Base-by-base conservation (phyloP, 768 basidiomycete genomes). In the Mycena albidolilacea region DNA sequence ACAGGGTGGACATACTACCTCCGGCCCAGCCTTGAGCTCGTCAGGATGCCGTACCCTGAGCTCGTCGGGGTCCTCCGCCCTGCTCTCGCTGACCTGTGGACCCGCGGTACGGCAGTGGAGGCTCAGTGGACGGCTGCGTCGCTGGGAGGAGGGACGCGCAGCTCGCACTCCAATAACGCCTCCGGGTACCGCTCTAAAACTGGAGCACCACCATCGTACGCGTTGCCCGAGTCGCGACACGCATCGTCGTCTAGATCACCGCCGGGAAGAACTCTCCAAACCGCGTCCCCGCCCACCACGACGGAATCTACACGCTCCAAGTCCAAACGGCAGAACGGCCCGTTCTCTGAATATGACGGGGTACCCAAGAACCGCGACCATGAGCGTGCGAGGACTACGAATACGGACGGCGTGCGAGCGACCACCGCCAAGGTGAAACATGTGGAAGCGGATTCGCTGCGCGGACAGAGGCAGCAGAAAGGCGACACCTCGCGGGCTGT, bases 1-100 rank as follows among this genome's bases (percentile, higher is more conserved):
- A 30, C 30, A 89, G 89, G 85, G n/a, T 90, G 89, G 89, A 81
- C 86, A 52, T 90, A 90, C 67, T 74, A 85, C 44, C 83, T 87
- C 65, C 79, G 75, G 19, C 85, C 85, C 10, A 82, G 78, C 0
- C 76, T 83, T 3, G 80, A 82, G 46, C 69, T 88, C 1, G 86
- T 87, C 72, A 80, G 80, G 7, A 87, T 87, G 86, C 85, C 87
- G 0, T 87, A 85, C 75, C 67, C 81, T 2, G 75, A 82, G 8
- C 79, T 89, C 44, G 80, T 89, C 38, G 72, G 79, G n/a, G 17
- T 78, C 11, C 70, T 88, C 2, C 85, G 87, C 17, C 52, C 50
- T 2, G 80, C 76, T 50, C 81, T 84, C 11, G 64, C 55, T 17
- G 37, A 59, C 9, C 71, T 84, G 7, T 78, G 77, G 62, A 44